A percentile compares a stretch with the other conserved stretches of the same genome.
Conservation (phyloP, 129 eudicot genomes). For the Ambrosia trifida region DNA sequence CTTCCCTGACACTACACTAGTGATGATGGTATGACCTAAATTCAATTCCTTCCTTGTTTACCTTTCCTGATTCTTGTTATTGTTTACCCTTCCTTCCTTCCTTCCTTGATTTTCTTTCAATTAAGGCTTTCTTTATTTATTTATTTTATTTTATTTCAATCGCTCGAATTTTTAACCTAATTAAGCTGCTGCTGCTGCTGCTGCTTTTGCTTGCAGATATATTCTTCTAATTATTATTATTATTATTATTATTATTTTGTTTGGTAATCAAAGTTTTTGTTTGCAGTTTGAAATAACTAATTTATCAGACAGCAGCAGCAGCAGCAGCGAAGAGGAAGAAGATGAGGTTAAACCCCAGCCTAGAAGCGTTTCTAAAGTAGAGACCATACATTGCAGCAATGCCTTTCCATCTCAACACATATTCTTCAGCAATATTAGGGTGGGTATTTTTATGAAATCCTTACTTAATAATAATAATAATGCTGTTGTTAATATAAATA, state of each 20-base stretch:
- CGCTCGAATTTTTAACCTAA: too few relatives aligned
- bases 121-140: too few relatives aligned
- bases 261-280: background rate
- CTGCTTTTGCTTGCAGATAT: too few relatives aligned
- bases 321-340: background rate
- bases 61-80: too few relatives aligned
- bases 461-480: background rate
- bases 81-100: too few relatives aligned
- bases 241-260: background rate
- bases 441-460: background rate
- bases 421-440: constrained; percentile 37
- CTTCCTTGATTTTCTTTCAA: too few relatives aligned
- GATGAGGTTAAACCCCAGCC: constrained; percentile 35
- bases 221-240: too few relatives aligned
- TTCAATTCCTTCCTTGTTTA: too few relatives aligned
- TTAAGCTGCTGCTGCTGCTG: too few relatives aligned
- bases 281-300: constrained; percentile 50
- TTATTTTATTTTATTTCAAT: too few relatives aligned
- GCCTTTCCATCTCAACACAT: constrained; percentile 32
- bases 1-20: too few relatives aligned
- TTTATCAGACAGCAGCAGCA: constrained; percentile 42
- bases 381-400: constrained; percentile 44
- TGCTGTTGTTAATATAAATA: background rate
- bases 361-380: constrained; percentile 46
- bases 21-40: too few relatives aligned